Evolutionary conservation across 805 yeast genomes (phyloP).

Genomic region (Lipomyces oligophaga): DNA sequence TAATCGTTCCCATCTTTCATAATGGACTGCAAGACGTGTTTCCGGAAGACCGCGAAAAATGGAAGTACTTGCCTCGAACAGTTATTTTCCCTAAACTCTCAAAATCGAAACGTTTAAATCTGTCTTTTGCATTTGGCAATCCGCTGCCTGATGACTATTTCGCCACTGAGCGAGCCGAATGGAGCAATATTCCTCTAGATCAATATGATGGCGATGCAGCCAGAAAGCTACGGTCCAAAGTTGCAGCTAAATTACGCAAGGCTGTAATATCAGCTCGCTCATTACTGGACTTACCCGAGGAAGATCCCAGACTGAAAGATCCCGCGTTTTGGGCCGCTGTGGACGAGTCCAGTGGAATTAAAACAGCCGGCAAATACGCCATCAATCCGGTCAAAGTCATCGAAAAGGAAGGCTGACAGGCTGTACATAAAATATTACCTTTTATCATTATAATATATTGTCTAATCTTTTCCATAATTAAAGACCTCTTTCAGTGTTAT

Average conservation of each 20-base stretch:
- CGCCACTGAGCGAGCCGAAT: slow-evolving; percentile 58
- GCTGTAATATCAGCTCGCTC: slow-evolving; percentile 43
- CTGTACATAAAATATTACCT: too few relatives aligned
- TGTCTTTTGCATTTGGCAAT: slow-evolving; percentile 68
- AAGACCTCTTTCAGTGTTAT: too few relatives aligned
- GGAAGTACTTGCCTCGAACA: slow-evolving; percentile 45
- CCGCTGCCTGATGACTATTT: slow-evolving; percentile 60
- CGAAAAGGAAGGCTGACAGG: slow-evolving; percentile 21
- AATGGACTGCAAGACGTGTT: slow-evolving; percentile 83
- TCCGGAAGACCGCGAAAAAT: slow-evolving; percentile 64
- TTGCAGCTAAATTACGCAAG: slow-evolving; percentile 66
- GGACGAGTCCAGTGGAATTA: slow-evolving; percentile 59
- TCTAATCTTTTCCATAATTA: too few relatives aligned
- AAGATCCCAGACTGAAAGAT: slow-evolving; percentile 63
- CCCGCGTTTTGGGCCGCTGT: slow-evolving; percentile 72
- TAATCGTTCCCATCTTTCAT: slow-evolving; percentile 79
- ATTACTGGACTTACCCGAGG: slow-evolving; percentile 44
- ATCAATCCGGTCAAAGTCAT: slow-evolving; percentile 11
- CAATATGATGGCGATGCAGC: slow-evolving; percentile 63
- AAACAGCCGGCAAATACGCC: slow-evolving; percentile 65
- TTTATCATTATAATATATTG: too few relatives aligned
- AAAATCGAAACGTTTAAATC: slow-evolving; percentile 36
- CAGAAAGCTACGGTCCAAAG: slow-evolving; percentile 57
- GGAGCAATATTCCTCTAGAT: slow-evolving; percentile 61
- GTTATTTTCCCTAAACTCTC: slow-evolving; percentile 43